phyloP scores from a whole-genome alignment of 225 moss, liverwort and hornwort species.

The Physcomitrium patens region DNA sequence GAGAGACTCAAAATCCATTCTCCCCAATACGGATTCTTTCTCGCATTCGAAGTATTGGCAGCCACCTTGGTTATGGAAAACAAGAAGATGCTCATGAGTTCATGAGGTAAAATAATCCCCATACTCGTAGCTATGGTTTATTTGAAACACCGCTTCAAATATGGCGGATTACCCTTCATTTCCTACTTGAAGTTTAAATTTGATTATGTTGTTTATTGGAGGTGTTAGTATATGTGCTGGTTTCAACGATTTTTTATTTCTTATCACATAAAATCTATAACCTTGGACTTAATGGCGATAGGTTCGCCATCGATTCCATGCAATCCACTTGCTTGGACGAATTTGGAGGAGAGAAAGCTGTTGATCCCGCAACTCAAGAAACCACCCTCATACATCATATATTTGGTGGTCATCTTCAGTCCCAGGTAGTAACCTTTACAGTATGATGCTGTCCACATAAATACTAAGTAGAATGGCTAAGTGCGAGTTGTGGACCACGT shows the following conservation, averaged over 20 bases:
- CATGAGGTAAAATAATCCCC: constrained; percentile 62
- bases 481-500: too few relatives aligned
- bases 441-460: neutral
- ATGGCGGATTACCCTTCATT: too few relatives aligned
- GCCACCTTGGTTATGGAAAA: constrained; percentile 92
- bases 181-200: too few relatives aligned
- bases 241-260: neutral
- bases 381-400: constrained; percentile 93
- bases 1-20: constrained; percentile 65
- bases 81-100: constrained; percentile 99
- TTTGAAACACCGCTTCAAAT: too few relatives aligned
- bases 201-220: too few relatives aligned
- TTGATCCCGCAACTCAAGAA: constrained; percentile 75
- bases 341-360: constrained; percentile 81
- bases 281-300: constrained; percentile 24
- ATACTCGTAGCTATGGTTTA: too few relatives aligned
- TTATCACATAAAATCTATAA: neutral
- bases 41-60: constrained; percentile 80
- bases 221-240: too few relatives aligned
- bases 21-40: constrained; percentile 88
- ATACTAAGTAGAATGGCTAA: neutral
- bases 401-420: constrained; percentile 96
- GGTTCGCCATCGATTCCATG: constrained; percentile 99
- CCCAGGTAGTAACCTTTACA: constrained; percentile 59
- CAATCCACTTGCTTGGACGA: constrained; percentile 97